Conservation (phyloP, 2,329 filamentous ascomycete genomes). For the Bipolaris zeicola region DNA sequence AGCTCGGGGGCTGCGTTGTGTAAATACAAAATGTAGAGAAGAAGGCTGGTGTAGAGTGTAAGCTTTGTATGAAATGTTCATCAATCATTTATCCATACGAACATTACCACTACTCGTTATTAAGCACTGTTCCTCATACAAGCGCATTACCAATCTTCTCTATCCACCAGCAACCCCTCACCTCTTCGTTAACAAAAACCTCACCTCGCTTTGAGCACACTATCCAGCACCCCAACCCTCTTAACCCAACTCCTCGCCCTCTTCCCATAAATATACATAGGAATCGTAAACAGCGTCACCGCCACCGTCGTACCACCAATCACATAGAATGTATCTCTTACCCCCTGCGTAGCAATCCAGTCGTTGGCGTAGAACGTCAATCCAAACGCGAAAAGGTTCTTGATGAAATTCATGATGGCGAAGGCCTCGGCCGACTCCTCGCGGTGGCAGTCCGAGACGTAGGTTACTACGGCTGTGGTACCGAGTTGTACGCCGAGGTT, state of each 20-base stretch:
- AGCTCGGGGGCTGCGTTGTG: no score
- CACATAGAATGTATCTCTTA: conserved; percentile 26
- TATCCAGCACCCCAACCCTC: conserved; percentile 26
- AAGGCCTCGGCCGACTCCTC: conserved; percentile 34
- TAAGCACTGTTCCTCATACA: no score
- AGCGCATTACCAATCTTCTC: no score
- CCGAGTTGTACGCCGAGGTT: conserved; percentile 33
- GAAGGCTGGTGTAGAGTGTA: no score
- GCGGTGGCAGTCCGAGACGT: conserved; percentile 32
- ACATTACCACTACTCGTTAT: no score
- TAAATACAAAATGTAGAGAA: no score
- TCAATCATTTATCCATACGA: no score
- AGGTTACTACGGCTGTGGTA: conserved; percentile 30
- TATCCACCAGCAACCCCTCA: no score
- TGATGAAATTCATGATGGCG: conserved; percentile 36
- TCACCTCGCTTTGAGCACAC: conserved; percentile 11
- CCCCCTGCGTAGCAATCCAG: conserved; percentile 30
- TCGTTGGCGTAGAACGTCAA: conserved; percentile 32
- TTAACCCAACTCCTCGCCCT: conserved; percentile 42
- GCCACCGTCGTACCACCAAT: conserved; percentile 30
- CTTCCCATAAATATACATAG: conserved; percentile 37
- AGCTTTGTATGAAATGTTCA: no score
- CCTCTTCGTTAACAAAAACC: no score
- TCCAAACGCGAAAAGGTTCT: conserved; percentile 35
- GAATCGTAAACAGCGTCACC: conserved; percentile 29